These are phyloP conservation scores for Paradendryphiella salina DNA, from an alignment of 2,329 filamentous ascomycete species.

Conservation along the genomic window DNA sequence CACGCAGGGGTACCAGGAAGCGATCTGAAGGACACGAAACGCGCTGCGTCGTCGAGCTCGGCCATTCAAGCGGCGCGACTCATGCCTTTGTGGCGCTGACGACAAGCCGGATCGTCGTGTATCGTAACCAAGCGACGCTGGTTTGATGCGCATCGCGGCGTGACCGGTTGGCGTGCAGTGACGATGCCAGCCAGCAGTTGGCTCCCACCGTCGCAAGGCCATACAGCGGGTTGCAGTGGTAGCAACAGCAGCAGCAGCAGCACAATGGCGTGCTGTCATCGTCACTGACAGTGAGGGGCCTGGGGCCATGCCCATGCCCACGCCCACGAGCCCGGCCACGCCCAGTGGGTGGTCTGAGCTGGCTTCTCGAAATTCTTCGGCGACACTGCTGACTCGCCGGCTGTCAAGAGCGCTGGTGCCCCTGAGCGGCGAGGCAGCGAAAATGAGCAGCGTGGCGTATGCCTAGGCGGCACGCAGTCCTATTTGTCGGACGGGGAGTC, in stretches of 20 bases:
- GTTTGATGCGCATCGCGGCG: slow-evolving; percentile 22
- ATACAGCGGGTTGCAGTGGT: slow-evolving; percentile 20
- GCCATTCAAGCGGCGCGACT: slow-evolving; percentile 64
- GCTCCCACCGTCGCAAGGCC: slow-evolving; percentile 1
- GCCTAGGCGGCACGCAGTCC: slow-evolving; percentile 23
- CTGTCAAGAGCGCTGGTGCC: slow-evolving; percentile 24
- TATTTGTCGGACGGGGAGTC: slow-evolving; percentile 42
- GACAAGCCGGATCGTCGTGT: slow-evolving; percentile 26
- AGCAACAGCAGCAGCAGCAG: slow-evolving; percentile 21
- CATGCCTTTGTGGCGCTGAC: slow-evolving; percentile 63
- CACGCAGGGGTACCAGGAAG: slow-evolving; percentile 16
- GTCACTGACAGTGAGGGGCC: slow-evolving; percentile 16
- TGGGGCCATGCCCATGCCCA: background rate
- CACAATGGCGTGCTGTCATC: slow-evolving; percentile 27
- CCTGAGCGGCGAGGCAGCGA: slow-evolving; percentile 27
- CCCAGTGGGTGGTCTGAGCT: slow-evolving; percentile 22
- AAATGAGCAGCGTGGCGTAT: slow-evolving; percentile 11
- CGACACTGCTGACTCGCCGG: slow-evolving; percentile 38
- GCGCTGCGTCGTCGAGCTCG: slow-evolving; percentile 29
- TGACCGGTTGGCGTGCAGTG: slow-evolving; percentile 15
- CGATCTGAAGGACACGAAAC: slow-evolving; percentile 32
- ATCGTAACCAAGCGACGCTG: slow-evolving; percentile 24
- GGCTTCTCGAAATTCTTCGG: slow-evolving; percentile 34
- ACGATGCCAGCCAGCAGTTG: background rate
- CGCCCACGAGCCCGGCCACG: background rate